Conservation (phyloP, 2,329 filamentous ascomycete genomes). For the Epichloe hybrida region DNA sequence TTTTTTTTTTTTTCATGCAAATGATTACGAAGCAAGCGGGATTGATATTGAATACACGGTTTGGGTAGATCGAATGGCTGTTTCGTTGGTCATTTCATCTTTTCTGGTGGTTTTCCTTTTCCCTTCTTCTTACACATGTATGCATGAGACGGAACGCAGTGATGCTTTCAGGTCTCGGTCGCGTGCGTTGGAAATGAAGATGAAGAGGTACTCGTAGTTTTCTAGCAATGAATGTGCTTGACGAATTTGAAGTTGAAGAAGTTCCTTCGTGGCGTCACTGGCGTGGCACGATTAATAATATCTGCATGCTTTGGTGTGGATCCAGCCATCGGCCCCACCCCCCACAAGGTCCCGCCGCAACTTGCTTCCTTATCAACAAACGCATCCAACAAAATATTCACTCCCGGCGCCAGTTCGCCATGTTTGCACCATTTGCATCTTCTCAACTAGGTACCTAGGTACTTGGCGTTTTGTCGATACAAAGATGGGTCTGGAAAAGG, state of each 20-base stretch:
- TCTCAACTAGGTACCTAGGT: background rate
- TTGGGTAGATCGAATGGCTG: no score
- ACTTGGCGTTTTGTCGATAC: background rate
- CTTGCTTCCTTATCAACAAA: background rate
- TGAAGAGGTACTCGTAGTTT: no score
- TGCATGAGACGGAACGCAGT: no score
- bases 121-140: no score
- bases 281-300: no score
- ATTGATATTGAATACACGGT: background rate
- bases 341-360: background rate
- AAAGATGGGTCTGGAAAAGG: slow-evolving; percentile 33
- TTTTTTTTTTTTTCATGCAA: background rate
- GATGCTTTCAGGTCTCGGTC: no score
- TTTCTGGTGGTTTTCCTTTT: background rate
- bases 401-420: background rate
- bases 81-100: background rate
- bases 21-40: background rate
- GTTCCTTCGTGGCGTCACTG: no score
- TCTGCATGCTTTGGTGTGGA: no score
- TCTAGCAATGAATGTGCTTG: no score
- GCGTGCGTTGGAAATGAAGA: no score
- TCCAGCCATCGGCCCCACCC: background rate
- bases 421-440: no score
- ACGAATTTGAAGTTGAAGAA: no score
- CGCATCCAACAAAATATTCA: background rate